phyloP scores from a whole-genome alignment of 306 rosid genomes.

The Hippophae rhamnoides region DNA sequence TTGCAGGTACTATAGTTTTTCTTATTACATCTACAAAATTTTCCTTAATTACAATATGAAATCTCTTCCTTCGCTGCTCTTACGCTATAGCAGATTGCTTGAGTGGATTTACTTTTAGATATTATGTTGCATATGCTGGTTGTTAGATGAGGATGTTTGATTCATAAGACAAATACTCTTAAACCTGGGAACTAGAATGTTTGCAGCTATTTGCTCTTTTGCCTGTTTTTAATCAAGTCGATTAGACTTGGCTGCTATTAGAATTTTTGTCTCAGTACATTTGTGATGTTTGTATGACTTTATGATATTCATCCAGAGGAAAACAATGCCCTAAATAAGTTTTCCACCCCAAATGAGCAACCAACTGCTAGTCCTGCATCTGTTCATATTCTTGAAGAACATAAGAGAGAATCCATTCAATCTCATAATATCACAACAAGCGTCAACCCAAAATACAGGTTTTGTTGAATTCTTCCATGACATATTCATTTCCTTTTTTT shows the following conservation, averaged over 20 bases:
- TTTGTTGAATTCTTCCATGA: background rate
- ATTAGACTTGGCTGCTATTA: too few species aligned
- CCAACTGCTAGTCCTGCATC: conserved; percentile 3
- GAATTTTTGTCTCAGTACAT: background rate
- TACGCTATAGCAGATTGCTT: background rate
- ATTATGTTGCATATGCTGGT: too few species aligned
- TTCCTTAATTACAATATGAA: background rate
- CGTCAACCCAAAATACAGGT: conserved; percentile 49
- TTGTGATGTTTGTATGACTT: background rate
- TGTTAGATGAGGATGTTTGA: too few species aligned
- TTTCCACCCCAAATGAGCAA: conserved; percentile 12
- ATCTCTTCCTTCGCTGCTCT: background rate
- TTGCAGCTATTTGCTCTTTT: too few species aligned
- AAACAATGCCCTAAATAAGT: conserved; percentile 13
- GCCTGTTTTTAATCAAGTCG: too few species aligned
- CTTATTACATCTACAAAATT: background rate
- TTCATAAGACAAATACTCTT: too few species aligned
- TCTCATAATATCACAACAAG: conserved; percentile 12
- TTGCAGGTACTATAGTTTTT: conserved; percentile 11
- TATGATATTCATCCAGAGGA: conserved; percentile 27
- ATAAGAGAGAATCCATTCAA: conserved; percentile 9
- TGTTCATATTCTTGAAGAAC: conserved; percentile 20
- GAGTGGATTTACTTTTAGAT: background rate
- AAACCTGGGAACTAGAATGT: too few species aligned
- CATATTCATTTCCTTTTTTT: too few species aligned